Evolutionary conservation across 345 rosid species (phyloP).

Genomic region (Eutrema yunnanense): DNA sequence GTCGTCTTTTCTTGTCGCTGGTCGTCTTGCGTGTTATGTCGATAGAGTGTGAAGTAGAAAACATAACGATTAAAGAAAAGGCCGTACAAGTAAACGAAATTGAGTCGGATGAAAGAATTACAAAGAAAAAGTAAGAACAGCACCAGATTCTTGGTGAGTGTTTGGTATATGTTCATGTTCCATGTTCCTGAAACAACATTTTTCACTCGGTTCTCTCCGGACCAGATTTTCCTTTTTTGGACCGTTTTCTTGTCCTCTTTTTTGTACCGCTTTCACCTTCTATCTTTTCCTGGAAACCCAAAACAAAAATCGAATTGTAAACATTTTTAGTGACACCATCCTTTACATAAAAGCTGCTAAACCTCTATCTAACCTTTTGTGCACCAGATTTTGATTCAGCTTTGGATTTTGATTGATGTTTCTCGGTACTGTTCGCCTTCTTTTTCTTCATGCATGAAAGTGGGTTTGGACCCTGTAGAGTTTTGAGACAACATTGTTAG

Average conservation of each 20-base stretch:
- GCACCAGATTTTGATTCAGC: constrained; percentile 16
- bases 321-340: not conserved
- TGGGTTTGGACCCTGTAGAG: constrained; percentile 81
- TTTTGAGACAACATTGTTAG: constrained; percentile 13
- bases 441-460: constrained; percentile 76
- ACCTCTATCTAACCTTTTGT: constrained; percentile 31
- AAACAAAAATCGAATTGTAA: not conserved
- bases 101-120: not conserved
- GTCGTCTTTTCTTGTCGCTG: not conserved
- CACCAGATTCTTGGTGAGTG: not conserved
- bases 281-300: constrained; percentile 10
- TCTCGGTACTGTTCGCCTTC: constrained; percentile 31
- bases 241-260: constrained; percentile 20
- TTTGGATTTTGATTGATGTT: constrained; percentile 15
- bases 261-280: not conserved
- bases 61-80: not conserved
- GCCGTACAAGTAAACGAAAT: not conserved
- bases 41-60: not conserved
- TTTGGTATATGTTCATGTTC: not conserved
- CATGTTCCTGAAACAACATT: not conserved
- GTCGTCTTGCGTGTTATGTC: not conserved
- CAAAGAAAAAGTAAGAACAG: not conserved
- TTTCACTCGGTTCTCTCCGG: constrained; percentile 1
- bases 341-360: not conserved
- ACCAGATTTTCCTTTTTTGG: constrained; percentile 12